Conservation (phyloP, 371 early-diverging fungal species). For the Syncephalastrum contaminatum region DNA sequence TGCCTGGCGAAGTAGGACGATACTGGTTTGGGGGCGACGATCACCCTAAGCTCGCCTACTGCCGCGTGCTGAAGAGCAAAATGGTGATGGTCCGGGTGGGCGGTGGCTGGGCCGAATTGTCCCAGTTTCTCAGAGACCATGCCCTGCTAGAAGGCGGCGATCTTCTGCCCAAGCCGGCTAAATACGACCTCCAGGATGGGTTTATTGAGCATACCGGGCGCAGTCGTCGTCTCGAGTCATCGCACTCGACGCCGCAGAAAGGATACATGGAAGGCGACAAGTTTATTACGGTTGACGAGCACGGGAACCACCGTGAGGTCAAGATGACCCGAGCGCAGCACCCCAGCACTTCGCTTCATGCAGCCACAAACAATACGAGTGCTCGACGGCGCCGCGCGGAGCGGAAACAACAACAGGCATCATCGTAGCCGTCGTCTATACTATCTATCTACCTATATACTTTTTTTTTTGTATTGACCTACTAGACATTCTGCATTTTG, state of each 20-base stretch:
- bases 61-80: conserved; percentile 64
- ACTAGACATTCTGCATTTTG: too few species aligned
- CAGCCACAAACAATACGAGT: conserved; percentile 8
- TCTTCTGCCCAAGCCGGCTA: conserved; percentile 36
- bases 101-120: conserved; percentile 72
- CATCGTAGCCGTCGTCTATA: too few species aligned
- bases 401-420: too few species aligned
- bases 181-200: conserved; percentile 37
- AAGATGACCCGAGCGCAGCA: conserved; percentile 31
- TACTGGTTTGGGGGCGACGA: conserved; percentile 70
- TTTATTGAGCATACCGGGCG: conserved; percentile 24
- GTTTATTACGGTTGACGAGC: conserved; percentile 42
- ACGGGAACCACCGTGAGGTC: conserved; percentile 45
- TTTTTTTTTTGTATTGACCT: too few species aligned
- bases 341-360: conserved; percentile 1
- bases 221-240: conserved; percentile 1
- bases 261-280: conserved; percentile 44
- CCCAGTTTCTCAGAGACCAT: conserved; percentile 53
- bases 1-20: conserved; percentile 63
- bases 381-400: neutral
- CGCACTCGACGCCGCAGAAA: conserved; percentile 12
- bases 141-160: conserved; percentile 38
- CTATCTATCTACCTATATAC: too few species aligned
- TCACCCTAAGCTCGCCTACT: conserved; percentile 71
- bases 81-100: conserved; percentile 82